Conservation (phyloP, 2,329 filamentous ascomycete species). For the Aspergillus spinulosporus region DNA sequence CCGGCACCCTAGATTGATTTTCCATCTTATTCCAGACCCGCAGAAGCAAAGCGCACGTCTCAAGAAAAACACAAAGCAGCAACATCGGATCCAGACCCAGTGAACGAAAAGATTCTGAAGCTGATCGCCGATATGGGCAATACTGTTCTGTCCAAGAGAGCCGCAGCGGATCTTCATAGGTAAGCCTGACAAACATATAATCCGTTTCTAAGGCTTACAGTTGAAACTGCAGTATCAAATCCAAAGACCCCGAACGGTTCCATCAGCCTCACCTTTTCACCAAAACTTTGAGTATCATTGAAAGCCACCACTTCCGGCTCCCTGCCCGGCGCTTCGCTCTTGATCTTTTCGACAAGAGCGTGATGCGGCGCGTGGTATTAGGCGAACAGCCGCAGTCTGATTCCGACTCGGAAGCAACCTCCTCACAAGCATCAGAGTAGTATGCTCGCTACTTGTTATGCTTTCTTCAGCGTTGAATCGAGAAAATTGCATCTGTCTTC, state of each 20-base stretch:
- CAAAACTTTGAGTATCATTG: constrained; percentile 79
- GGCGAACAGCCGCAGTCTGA: constrained; percentile 60
- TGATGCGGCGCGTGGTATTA: constrained; percentile 81
- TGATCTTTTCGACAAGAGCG: constrained; percentile 88
- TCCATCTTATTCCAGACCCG: constrained; percentile 41
- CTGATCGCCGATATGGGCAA: constrained; percentile 87
- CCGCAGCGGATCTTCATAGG: constrained; percentile 73
- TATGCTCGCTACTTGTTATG: not conserved
- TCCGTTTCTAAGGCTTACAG: not conserved
- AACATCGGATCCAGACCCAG: constrained; percentile 60
- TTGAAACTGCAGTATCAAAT: constrained; percentile 63
- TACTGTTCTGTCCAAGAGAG: constrained; percentile 86
- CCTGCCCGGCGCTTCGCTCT: constrained; percentile 86
- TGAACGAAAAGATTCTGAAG: constrained; percentile 75
- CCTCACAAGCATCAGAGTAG: constrained; percentile 28
- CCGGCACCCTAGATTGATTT: constrained; percentile 33
- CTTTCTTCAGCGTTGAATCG: not conserved
- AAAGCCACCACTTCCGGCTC: constrained; percentile 85
- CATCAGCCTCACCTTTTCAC: constrained; percentile 75
- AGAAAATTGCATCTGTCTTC: too few relatives aligned
- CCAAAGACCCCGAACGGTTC: constrained; percentile 73
- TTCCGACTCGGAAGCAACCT: constrained; percentile 35
- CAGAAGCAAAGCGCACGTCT: constrained; percentile 44
- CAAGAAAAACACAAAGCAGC: constrained; percentile 57
- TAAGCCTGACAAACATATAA: constrained; percentile 35